phyloP scores from a whole-genome alignment of 768 basidiomycete genomes.

The Amanita exitialis region DNA sequence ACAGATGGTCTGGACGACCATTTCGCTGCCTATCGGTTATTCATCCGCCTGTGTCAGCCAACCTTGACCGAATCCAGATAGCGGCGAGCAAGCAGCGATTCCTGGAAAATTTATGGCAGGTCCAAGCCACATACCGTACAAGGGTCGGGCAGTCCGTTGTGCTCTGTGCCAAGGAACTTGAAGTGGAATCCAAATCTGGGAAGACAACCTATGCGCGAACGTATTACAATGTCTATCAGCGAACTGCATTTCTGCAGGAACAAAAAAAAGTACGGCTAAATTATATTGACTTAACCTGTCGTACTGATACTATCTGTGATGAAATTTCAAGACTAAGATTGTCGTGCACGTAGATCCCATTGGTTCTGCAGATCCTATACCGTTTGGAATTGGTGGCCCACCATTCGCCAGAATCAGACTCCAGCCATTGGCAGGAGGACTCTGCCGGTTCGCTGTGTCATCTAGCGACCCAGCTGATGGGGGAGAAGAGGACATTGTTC shows the following conservation, averaged over 20 bases:
- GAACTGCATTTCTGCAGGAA: constrained; percentile 71
- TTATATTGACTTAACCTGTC: constrained; percentile 4
- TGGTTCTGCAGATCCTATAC: constrained; percentile 68
- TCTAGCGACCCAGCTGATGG: constrained; percentile 70
- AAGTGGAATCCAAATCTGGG: constrained; percentile 61
- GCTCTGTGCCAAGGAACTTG: constrained; percentile 58
- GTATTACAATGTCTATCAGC: constrained; percentile 86
- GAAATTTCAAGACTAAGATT: constrained; percentile 59
- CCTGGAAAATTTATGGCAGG: constrained; percentile 81
- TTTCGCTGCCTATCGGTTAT: constrained; percentile 76
- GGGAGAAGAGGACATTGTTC: constrained; percentile 74
- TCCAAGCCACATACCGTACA: constrained; percentile 74
- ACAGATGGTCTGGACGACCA: constrained; percentile 82
- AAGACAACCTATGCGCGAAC: constrained; percentile 60
- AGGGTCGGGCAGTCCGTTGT: constrained; percentile 66
- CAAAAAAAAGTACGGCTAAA: constrained; percentile 54
- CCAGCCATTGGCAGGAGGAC: constrained; percentile 75
- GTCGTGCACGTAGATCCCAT: constrained; percentile 78
- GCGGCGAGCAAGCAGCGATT: constrained; percentile 71
- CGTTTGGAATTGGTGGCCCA: constrained; percentile 57
- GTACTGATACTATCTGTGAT: constrained; percentile 2
- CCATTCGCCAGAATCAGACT: constrained; percentile 77
- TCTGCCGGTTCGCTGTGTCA: constrained; percentile 69
- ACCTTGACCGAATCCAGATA: constrained; percentile 55
- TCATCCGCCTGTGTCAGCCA: constrained; percentile 57